Percentiles rank a stretch among this genome's conserved stretches.
Conservation (phyloP, 495 filamentous ascomycete genomes). For the Aspergillus homomorphus region DNA sequence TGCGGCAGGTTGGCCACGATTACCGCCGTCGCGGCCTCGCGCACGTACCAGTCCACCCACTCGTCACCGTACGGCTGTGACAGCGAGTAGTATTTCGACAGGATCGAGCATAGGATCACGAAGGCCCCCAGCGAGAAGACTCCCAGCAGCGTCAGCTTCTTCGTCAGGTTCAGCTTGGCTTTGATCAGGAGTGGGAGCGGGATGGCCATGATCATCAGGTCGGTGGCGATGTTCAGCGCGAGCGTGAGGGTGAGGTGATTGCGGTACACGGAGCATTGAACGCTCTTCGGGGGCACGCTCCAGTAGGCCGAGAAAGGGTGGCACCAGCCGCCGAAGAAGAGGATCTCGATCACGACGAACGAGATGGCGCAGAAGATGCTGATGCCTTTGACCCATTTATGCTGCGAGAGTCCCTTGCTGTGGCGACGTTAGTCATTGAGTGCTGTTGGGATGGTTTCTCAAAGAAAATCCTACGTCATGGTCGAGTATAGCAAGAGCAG, state of each 20-base stretch:
- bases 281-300: conserved; percentile 30
- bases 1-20: conserved; percentile 56
- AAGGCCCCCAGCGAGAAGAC: conserved; percentile 51
- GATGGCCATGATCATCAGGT: conserved; percentile 53
- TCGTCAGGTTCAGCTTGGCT: conserved; percentile 36
- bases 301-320: conserved; percentile 53
- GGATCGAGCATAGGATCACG: conserved; percentile 51
- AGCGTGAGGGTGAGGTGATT: conserved; percentile 56
- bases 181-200: conserved; percentile 52
- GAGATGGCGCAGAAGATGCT: conserved; percentile 44
- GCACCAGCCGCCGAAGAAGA: conserved; percentile 59
- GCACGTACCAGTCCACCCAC: conserved; percentile 58
- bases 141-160: conserved; percentile 46
- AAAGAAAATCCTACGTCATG: conserved; percentile 42
- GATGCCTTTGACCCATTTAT: conserved; percentile 48
- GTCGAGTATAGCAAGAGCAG: conserved; percentile 52
- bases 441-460: background rate
- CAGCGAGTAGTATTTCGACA: conserved; percentile 60
- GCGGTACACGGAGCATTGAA: conserved; percentile 15
- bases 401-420: conserved; percentile 32
- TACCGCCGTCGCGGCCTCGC: conserved; percentile 54
- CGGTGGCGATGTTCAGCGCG: conserved; percentile 57
- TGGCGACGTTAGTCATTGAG: background rate
- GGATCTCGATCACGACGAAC: conserved; percentile 53
- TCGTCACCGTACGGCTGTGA: conserved; percentile 41